Evolutionary conservation across 768 basidiomycete species (phyloP), one percentile per base, ranked within the genome.

Genomic region (Hirschioporus abietinus): DNA sequence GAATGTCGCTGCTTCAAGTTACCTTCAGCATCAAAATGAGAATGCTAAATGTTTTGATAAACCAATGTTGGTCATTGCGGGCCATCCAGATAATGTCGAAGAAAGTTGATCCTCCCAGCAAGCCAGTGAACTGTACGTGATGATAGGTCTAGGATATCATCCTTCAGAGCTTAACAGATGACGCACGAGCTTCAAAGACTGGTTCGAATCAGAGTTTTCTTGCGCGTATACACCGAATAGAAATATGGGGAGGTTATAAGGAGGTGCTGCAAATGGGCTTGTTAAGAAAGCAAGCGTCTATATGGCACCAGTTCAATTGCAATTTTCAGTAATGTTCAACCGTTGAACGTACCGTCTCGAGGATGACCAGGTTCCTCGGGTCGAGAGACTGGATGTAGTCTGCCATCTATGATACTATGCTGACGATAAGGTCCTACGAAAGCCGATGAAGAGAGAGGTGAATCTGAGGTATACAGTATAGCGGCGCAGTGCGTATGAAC

Each of bases 181-280:
- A 66, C 83, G 68, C 71, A 91, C 92, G 62, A 81, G 79, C 72
- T 87, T 88, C 71, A 91, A 74, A 5, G 90, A 88, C 68, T 88
- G 86, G 6, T 80, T 70, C 0, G 85, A 85, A 63, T 92, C 91
- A 9, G 79, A 77, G 66, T 81, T 85, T 71, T 94, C 92, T 71
- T 90, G 88, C 0, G 83, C 87, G 74, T 92, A 88, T 1, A 79
- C 77, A 0, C 93, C 93, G 68, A 93, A 93, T 26, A 95, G 81
- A 69, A 92, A 89, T 64, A 95, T 80, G n/a, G 93, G 87, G 24
- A 95, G 79, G 73, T 95, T 95, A 75, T 95, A 95, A 1, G 81
- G 73, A 1, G 92, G 90, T 0, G 85, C 77, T 0, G 78, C 69
- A 72, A 86, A 90, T 5, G 88, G 80, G 66, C 78, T 78, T 60